Evolutionary conservation across 176 grass and related monocot genomes (phyloP).

Genomic region (Raddia distichophylla): DNA sequence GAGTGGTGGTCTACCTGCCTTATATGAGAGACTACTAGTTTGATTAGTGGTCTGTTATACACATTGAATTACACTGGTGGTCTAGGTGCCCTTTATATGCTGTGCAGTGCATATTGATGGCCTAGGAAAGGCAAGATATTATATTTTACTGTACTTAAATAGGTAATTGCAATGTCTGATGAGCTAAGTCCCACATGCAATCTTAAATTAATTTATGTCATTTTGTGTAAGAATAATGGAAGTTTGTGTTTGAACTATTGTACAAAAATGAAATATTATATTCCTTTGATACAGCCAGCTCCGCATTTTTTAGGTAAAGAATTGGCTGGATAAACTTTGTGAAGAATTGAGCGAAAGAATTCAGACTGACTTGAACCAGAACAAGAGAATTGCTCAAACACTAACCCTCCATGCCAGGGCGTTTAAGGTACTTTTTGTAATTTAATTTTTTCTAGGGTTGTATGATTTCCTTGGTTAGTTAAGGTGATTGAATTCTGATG

Average conservation of each 20-base stretch:
- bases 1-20: neutral
- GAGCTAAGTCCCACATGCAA: neutral
- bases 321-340: conserved; percentile 87
- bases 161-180: neutral
- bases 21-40: conserved; percentile 5
- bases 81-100: neutral
- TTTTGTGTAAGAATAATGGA: conserved; percentile 19
- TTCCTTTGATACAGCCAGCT: conserved; percentile 6
- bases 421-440: conserved; percentile 62
- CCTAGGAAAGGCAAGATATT: neutral
- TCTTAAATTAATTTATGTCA: neutral
- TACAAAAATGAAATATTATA: neutral
- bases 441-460: neutral
- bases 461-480: conserved; percentile 1
- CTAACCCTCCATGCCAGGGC: conserved; percentile 80
- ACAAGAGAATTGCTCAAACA: conserved; percentile 81
- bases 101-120: neutral
- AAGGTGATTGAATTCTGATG: neutral
- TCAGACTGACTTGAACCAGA: conserved; percentile 83
- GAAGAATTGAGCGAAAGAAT: conserved; percentile 93
- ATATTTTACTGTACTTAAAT: neutral
- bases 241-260: neutral
- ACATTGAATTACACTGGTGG: neutral
- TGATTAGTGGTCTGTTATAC: conserved; percentile 8
- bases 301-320: conserved; percentile 61